These are phyloP conservation scores for Aspergillus costaricaensis DNA, from an alignment of 2,329 filamentous ascomycete genomes.

Conservation along the genomic window DNA sequence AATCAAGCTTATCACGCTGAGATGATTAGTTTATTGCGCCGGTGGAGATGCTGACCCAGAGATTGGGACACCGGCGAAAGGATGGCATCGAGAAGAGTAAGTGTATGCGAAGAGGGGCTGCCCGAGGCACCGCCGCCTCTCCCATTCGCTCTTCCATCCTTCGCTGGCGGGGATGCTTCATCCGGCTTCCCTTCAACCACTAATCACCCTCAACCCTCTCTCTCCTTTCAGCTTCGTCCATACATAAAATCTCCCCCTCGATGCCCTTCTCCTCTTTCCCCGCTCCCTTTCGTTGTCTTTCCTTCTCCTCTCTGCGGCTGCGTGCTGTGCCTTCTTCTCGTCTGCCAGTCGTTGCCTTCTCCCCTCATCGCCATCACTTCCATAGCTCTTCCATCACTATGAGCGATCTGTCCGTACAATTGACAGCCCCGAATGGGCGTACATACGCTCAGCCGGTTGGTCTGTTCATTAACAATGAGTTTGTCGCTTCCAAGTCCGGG, in stretches of 20 bases:
- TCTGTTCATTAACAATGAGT: conserved; percentile 84
- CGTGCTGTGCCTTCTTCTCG: conserved; percentile 11
- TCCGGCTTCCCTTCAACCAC: neutral
- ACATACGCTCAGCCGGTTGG: conserved; percentile 72
- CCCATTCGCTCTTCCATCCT: conserved; percentile 22
- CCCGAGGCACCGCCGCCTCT: neutral
- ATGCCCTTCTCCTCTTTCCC: conserved; percentile 11
- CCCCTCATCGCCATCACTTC: conserved; percentile 23
- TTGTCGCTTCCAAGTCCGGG: conserved; percentile 66
- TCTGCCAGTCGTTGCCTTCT: conserved; percentile 13
- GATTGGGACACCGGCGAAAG: neutral
- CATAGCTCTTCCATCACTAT: conserved; percentile 33
- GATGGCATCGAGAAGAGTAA: conserved; percentile 32
- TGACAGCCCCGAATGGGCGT: conserved; percentile 74
- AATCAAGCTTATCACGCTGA: neutral
- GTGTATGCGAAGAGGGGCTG: conserved; percentile 32
- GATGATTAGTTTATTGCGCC: too few species aligned
- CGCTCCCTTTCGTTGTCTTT: neutral
- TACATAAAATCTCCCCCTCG: conserved; percentile 3
- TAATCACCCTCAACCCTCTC: neutral
- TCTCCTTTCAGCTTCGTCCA: neutral
- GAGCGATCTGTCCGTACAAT: conserved; percentile 50
- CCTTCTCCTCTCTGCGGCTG: conserved; percentile 11
- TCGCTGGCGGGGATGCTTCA: conserved; percentile 20
- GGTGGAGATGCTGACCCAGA: neutral